These are phyloP conservation scores for Triglochin maritima DNA, from an alignment of 106 monocot genomes.

Conservation along the genomic window DNA sequence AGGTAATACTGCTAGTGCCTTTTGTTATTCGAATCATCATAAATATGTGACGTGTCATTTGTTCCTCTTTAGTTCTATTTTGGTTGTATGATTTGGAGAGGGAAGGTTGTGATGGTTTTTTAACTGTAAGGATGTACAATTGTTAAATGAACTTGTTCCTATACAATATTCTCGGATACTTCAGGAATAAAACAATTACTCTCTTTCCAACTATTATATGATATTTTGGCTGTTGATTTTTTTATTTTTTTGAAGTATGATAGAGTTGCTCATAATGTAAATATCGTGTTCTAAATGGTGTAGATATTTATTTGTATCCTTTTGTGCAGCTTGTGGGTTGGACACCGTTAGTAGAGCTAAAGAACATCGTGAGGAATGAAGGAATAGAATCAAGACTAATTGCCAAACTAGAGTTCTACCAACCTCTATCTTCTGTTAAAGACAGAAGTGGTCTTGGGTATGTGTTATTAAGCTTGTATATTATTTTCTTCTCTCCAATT, in stretches of 20 bases:
- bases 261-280: too few species aligned
- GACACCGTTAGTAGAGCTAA: conserved; percentile 70
- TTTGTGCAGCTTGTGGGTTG: conserved; percentile 58
- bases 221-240: too few species aligned
- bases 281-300: too few species aligned
- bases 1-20: not conserved
- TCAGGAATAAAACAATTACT: too few species aligned
- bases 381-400: conserved; percentile 37
- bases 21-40: too few species aligned
- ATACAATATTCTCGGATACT: too few species aligned
- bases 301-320: too few species aligned
- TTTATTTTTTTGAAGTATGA: too few species aligned
- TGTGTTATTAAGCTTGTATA: not conserved
- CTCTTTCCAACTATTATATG: too few species aligned
- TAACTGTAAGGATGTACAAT: too few species aligned
- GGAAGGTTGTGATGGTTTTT: too few species aligned
- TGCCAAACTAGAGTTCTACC: conserved; percentile 56
- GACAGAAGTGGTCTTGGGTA: conserved; percentile 65
- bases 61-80: not conserved
- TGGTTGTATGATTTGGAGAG: not conserved
- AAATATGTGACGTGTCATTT: not conserved
- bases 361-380: conserved; percentile 35
- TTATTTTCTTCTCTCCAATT: not conserved
- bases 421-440: conserved; percentile 71
- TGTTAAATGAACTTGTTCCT: too few species aligned